Evolutionary conservation across 2,329 filamentous ascomycete genomes (phyloP).

Genomic region (Teratosphaeria epicoccoides): DNA sequence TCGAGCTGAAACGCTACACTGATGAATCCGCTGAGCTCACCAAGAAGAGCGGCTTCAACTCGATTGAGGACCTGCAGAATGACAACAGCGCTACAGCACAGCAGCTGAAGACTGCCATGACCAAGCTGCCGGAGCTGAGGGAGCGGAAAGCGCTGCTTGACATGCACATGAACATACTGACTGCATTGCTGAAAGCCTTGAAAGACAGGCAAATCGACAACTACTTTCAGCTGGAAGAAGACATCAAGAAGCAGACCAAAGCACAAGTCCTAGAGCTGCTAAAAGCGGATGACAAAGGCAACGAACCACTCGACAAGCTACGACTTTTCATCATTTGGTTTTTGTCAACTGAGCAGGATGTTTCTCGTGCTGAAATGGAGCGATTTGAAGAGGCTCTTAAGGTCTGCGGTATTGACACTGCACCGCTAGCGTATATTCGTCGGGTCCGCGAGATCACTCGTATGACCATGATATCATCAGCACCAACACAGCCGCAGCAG

Average conservation of each 20-base stretch:
- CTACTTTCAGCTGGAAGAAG: slow-evolving; percentile 92
- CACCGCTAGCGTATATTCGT: slow-evolving; percentile 73
- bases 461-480: slow-evolving; percentile 94
- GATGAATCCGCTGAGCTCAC: slow-evolving; percentile 91
- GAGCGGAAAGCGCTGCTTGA: slow-evolving; percentile 89
- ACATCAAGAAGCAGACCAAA: slow-evolving; percentile 82
- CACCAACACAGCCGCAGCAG: slow-evolving; percentile 47
- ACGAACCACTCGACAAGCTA: slow-evolving; percentile 76
- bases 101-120: slow-evolving; percentile 92
- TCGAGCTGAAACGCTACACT: slow-evolving; percentile 87
- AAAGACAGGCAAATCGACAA: slow-evolving; percentile 93
- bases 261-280: slow-evolving; percentile 79
- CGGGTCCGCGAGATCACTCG: slow-evolving; percentile 88
- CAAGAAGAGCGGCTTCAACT: slow-evolving; percentile 85
- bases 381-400: slow-evolving; percentile 77
- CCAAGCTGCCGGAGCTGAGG: slow-evolving; percentile 77
- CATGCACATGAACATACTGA: slow-evolving; percentile 98
- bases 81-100: slow-evolving; percentile 83
- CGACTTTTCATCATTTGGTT: slow-evolving; percentile 96
- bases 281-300: slow-evolving; percentile 70
- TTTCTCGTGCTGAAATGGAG: slow-evolving; percentile 70
- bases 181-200: slow-evolving; percentile 68
- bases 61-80: slow-evolving; percentile 83
- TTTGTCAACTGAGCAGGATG: slow-evolving; percentile 81
- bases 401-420: slow-evolving; percentile 62